phyloP scores from a whole-genome alignment of 2,329 filamentous ascomycete genomes.

The Aspergillus aculeatus region DNA sequence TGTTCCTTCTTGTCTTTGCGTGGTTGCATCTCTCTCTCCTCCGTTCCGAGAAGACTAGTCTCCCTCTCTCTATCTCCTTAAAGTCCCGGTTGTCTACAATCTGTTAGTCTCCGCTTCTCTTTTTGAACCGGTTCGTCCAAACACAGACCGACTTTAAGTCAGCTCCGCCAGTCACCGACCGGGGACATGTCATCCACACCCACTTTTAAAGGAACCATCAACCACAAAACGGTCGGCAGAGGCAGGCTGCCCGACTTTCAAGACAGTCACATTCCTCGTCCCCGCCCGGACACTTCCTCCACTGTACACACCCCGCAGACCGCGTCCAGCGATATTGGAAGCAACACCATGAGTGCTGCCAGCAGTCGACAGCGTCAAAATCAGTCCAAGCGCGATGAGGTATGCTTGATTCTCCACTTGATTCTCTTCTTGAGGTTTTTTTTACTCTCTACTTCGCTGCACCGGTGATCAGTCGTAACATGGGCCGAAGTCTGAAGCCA shows the following conservation, averaged over 20 bases:
- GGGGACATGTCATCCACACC: slow-evolving; percentile 56
- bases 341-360: slow-evolving; percentile 73
- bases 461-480: not conserved
- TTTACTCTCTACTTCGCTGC: not conserved
- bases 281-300: slow-evolving; percentile 52
- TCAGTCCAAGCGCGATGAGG: slow-evolving; percentile 97
- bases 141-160: slow-evolving; percentile 21
- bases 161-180: slow-evolving; percentile 7
- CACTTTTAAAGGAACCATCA: slow-evolving; percentile 59
- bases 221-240: slow-evolving; percentile 52
- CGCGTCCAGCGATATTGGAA: slow-evolving; percentile 52
- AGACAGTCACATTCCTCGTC: slow-evolving; percentile 59
- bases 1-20: slow-evolving; percentile 5
- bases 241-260: slow-evolving; percentile 52
- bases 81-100: slow-evolving; percentile 6
- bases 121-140: slow-evolving; percentile 17
- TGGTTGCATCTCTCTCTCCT: slow-evolving; percentile 5
- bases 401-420: slow-evolving; percentile 39
- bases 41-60: not conserved
- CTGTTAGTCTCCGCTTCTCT: slow-evolving; percentile 17
- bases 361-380: slow-evolving; percentile 94
- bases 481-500: not conserved
- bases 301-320: slow-evolving; percentile 40
- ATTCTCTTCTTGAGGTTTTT: not conserved
- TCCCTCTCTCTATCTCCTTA: not conserved